These are phyloP conservation scores for Castanea sativa DNA, from an alignment of 306 rosid genomes.

Conservation along the genomic window DNA sequence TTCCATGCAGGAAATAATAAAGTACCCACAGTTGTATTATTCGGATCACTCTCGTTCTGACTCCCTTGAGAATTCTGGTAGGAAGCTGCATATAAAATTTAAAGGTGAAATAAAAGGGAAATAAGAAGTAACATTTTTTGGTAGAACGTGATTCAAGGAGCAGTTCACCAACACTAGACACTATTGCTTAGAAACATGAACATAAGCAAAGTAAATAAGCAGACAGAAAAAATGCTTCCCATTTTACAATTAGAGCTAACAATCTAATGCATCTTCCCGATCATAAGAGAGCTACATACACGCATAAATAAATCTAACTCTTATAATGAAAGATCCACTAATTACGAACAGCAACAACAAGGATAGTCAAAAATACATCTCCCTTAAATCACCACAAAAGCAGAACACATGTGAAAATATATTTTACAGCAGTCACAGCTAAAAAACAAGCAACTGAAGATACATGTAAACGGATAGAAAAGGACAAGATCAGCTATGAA, in stretches of 20 bases:
- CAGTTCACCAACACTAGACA: neutral
- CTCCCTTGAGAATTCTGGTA: slow-evolving; percentile 75
- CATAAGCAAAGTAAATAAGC: neutral
- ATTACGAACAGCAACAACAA: neutral
- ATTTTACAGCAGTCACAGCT: neutral
- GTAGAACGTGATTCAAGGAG: neutral
- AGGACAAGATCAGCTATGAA: neutral
- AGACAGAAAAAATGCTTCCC: neutral
- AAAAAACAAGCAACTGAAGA: neutral
- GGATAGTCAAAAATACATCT: neutral
- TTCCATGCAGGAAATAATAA: slow-evolving; percentile 15
- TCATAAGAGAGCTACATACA: neutral
- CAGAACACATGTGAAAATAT: neutral
- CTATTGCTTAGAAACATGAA: neutral
- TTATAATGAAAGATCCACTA: neutral
- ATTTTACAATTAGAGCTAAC: neutral
- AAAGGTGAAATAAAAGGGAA: slow-evolving; percentile 22
- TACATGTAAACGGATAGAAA: neutral
- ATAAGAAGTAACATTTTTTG: neutral
- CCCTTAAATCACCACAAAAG: neutral
- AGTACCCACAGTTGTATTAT: slow-evolving; percentile 88
- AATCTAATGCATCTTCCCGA: neutral
- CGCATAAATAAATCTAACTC: neutral
- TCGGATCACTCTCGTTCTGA: slow-evolving; percentile 88
- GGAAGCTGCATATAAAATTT: slow-evolving; percentile 70